phyloP scores from a whole-genome alignment of 176 grass and related monocot genomes.

The Raddia distichophylla region DNA sequence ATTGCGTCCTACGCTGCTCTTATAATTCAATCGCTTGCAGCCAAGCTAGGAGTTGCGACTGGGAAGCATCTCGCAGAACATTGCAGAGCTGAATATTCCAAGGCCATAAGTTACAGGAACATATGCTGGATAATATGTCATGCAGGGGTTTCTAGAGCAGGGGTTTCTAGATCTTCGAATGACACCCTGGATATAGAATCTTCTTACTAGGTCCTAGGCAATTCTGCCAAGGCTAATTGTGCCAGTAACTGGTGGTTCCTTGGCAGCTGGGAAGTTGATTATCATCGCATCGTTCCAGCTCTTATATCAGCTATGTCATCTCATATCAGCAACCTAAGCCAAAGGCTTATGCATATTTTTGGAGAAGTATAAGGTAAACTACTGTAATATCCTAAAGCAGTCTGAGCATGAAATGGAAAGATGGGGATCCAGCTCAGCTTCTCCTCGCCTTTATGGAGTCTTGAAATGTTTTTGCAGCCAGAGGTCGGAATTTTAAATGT shows the following conservation, averaged over 20 bases:
- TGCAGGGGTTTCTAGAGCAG: constrained; percentile 93
- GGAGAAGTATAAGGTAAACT: too few species aligned
- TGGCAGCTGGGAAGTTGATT: constrained; percentile 89
- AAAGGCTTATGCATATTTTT: too few species aligned
- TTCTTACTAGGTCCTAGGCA: constrained; percentile 89
- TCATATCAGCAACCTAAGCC: too few species aligned
- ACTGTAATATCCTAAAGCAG: too few species aligned
- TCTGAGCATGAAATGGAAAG: too few species aligned
- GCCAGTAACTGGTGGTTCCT: constrained; percentile 85
- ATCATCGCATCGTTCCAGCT: constrained; percentile 99
- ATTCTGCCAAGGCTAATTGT: constrained; percentile 91
- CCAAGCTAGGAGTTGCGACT: constrained; percentile 94
- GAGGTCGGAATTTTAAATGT: too few species aligned
- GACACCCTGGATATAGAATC: constrained; percentile 81
- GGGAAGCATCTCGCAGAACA: constrained; percentile 98
- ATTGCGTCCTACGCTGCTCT: constrained; percentile 92
- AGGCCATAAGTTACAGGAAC: constrained; percentile 87
- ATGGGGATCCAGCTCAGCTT: too few species aligned
- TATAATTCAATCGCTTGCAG: constrained; percentile 93
- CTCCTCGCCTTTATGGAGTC: too few species aligned
- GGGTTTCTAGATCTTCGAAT: constrained; percentile 96
- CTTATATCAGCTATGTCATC: too few species aligned
- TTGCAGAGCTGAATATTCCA: constrained; percentile 91
- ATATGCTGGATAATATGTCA: constrained; percentile 96
- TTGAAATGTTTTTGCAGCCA: too few species aligned